Percentiles rank a stretch among this genome's conserved stretches.
Conservation (phyloP, 75 land plant species). For the Ceratopteris richardii region DNA sequence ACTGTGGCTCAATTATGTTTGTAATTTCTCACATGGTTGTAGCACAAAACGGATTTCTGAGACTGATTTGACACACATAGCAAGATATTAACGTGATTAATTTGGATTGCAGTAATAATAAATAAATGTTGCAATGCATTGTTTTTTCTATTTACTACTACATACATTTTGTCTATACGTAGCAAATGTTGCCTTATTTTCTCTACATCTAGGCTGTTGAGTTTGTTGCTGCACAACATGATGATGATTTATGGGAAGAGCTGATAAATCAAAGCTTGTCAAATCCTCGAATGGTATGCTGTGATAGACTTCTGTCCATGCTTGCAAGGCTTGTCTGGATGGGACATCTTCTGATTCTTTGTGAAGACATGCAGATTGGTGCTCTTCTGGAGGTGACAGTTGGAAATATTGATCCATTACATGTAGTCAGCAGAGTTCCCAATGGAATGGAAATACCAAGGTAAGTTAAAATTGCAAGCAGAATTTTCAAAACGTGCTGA, state of each 20-base stretch:
- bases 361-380: conserved; percentile 57
- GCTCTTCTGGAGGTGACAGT: conserved; percentile 90
- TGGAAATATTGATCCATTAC: conserved; percentile 95
- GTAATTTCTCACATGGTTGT: too few species aligned
- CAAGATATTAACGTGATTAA: too few species aligned
- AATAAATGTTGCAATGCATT: too few species aligned
- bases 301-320: background rate
- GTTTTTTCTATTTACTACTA: too few species aligned
- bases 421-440: conserved; percentile 80
- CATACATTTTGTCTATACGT: too few species aligned
- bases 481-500: background rate
- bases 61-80: too few species aligned
- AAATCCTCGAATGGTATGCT: conserved; percentile 85
- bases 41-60: too few species aligned
- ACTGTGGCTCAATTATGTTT: too few species aligned
- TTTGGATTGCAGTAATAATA: too few species aligned
- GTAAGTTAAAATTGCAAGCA: conserved; percentile 8
- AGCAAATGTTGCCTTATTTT: too few species aligned
- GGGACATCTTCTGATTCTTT: background rate
- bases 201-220: conserved; percentile 70
- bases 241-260: conserved; percentile 97
- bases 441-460: conserved; percentile 79
- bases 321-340: background rate
- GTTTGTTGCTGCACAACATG: conserved; percentile 84
- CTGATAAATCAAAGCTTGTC: conserved; percentile 78